These are phyloP conservation scores for Thymus mandschuricus DNA, from an alignment of 257 asterid species.

Conservation along the genomic window DNA sequence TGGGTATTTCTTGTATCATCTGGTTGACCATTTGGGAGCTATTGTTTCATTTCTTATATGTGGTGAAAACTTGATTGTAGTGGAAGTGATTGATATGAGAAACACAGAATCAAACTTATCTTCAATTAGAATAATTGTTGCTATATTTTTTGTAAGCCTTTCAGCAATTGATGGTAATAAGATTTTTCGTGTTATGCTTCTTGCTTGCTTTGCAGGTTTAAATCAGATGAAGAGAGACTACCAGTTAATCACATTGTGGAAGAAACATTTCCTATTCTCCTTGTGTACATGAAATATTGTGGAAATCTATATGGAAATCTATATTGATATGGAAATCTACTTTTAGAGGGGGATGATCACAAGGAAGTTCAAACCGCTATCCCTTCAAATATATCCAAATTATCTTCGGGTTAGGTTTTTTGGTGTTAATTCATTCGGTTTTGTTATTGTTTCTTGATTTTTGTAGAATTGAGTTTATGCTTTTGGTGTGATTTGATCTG, in stretches of 20 bases:
- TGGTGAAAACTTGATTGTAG: conserved; percentile 15
- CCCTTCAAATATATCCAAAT: too few relatives aligned
- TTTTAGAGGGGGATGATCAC: too few relatives aligned
- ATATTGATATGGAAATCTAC: too few relatives aligned
- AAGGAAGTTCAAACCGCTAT: too few relatives aligned
- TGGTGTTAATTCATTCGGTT: too few relatives aligned
- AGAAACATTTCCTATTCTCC: conserved; percentile 89
- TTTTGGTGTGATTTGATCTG: too few relatives aligned
- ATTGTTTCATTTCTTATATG: conserved; percentile 8
- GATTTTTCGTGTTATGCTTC: conserved; percentile 29
- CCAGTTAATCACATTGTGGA: conserved; percentile 88
- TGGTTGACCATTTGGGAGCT: background rate
- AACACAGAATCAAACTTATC: background rate
- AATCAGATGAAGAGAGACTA: conserved; percentile 93
- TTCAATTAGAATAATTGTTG: conserved; percentile 1
- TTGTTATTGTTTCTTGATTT: too few relatives aligned
- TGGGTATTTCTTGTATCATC: too few relatives aligned
- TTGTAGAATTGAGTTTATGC: too few relatives aligned
- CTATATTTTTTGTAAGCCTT: background rate
- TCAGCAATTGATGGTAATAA: conserved; percentile 8
- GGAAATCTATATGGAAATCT: too few relatives aligned
- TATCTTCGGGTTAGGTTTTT: too few relatives aligned
- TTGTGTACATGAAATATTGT: too few relatives aligned
- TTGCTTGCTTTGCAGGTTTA: conserved; percentile 68
- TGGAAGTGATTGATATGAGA: conserved; percentile 16